Evolutionary conservation across 2,329 filamentous ascomycete species (phyloP), one percentile per base, ranked within the genome.

Genomic region (Stachybotrys echinatus): DNA sequence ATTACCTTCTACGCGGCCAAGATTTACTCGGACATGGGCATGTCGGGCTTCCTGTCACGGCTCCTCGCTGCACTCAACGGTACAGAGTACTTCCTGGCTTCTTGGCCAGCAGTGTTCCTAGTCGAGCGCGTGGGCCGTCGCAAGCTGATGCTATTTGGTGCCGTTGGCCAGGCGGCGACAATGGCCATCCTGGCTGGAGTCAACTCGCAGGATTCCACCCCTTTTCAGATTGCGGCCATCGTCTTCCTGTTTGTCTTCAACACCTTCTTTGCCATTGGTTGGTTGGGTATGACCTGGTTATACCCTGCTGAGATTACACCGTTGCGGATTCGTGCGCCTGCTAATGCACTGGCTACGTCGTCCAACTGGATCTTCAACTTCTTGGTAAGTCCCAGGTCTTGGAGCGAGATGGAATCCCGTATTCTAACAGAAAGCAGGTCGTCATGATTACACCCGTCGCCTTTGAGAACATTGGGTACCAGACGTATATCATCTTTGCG

Each of bases 81-180:
- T 2, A 69, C 65, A 52, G 74, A 85, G 57, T 72, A 81, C 48
- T 72, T 85, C 63, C 81, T 86, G 63, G 84, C 78, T 1, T 84
- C 84, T 3, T 80, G 84, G 80, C 74, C 75, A 1, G 72, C 75
- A 2, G 73, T 79, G 19, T 83, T 83, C 63, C 73, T 85, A 22
- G 81, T 87, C 37, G 84, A 87, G 64, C 76, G 79, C 2, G 79
- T 85, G 4, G 85, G 85, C 12, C 82, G 87, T 23, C 77, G 87
- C 18, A 79, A 80, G 60, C 76, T 90, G 52, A 89, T 91, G 84
- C 68, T 90, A 18, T 80, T 88, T 54, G 86, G 86, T 48, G 81
- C 81, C 37, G 61, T 76, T 2, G 82, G 82, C 52, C 82, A 87
- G 63, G 81, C 79, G 1, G 71, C 67, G 1, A 74, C 80, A 47